Conservation (phyloP, 768 basidiomycete species). For the Rhodotorula babjevae region DNA sequence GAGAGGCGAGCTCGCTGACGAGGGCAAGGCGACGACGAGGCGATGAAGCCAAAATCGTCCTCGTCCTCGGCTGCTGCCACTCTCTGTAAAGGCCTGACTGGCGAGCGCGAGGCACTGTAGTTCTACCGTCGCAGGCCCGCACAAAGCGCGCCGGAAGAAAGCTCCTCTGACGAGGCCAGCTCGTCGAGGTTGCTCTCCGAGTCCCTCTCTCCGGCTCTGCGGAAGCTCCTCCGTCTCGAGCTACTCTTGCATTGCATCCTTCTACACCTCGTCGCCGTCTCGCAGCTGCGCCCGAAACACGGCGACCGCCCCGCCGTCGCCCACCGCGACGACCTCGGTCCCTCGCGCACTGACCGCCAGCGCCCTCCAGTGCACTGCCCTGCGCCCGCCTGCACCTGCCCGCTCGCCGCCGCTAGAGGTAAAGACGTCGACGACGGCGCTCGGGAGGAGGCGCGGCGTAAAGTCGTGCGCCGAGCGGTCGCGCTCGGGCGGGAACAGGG, state of each 20-base stretch:
- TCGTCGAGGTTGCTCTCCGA: no score
- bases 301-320: neutral
- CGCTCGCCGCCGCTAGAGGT: no score
- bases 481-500: constrained; percentile 13
- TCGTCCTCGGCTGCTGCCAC: no score
- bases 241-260: neutral
- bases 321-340: constrained; percentile 6
- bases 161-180: no score
- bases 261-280: neutral
- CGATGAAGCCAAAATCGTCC: neutral
- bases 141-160: no score
- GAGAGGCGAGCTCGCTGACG: neutral
- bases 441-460: constrained; percentile 8
- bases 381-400: neutral
- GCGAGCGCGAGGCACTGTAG: no score
- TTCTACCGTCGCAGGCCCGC: no score
- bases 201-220: no score
- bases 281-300: neutral
- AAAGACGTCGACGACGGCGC: neutral
- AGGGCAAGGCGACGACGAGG: neutral
- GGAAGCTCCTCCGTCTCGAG: neutral
- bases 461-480: constrained; percentile 15
- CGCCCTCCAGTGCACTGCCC: neutral
- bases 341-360: neutral
- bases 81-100: no score